Base-by-base conservation (phyloP, 129 eudicot genomes). In the Kitagawia praeruptora region DNA sequence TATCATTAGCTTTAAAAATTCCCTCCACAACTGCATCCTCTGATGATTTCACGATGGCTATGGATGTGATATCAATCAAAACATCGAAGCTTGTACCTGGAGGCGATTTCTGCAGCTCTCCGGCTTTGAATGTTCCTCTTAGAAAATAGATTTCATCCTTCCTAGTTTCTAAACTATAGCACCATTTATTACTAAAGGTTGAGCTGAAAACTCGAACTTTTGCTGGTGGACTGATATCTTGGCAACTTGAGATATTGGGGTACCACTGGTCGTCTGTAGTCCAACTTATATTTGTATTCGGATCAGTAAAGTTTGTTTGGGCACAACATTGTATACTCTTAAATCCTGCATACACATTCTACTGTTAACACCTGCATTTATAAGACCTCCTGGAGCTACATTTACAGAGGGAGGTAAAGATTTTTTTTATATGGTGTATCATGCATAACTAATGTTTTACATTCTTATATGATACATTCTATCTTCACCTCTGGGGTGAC, bases 21-120 rank as follows among this genome's bases (percentile, higher is more conserved):
- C 86, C 95, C 80, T 90, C 95, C n/a, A 87, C 85, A 70, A 78
- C 86, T 4, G 71, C 70, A 80, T 82, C 86, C 76, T 83, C 78
- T 12, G 81, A 71, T 31, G 90, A 81, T 37, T 86, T 88, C 73
- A 90, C 87, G 61, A 56, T 82, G 75, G 82, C 89, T 82, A 88
- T 81, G 82, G 79, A 79, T 75, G 90, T 82, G 28, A 64, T 77
- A 74, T 84, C 92, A 79, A 90, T 71, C 44, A 63, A 74, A 49
- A 83, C 89, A 77, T 82, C 80, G 76, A 90, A 90, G 54, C 27
- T 74, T 21, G 83, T 81, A 70, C 54, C 51, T 56, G 79, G 81
- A 25, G 87, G 83, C 25, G 69, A n/a, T 39, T 67, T 73, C 73
- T 74, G 79, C 70, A 64, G 83, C 79, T 85, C 86, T 72, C 78